phyloP scores from a whole-genome alignment of 1,139 yeast species.

The Kazachstania sp. region DNA sequence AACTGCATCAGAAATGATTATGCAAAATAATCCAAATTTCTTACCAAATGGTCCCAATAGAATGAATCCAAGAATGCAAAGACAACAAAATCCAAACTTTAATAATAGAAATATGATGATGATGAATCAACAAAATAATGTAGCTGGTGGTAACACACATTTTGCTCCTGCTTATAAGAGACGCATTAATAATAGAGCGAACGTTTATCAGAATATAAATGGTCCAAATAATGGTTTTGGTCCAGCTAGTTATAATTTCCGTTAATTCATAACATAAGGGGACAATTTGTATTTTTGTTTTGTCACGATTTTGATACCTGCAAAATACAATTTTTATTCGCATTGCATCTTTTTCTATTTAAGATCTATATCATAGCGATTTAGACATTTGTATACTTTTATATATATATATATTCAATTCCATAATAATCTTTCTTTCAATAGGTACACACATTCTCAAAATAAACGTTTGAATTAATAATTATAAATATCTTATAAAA shows the following conservation, averaged over 20 bases:
- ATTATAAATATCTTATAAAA: no score
- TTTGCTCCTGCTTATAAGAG: conserved; percentile 35
- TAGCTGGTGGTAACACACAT: conserved; percentile 7
- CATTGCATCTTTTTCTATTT: not conserved
- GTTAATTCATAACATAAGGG: no score
- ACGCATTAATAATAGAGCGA: conserved; percentile 19
- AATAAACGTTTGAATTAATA: not conserved
- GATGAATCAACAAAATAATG: no score
- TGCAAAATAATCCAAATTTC: conserved; percentile 49
- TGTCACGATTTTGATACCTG: no score
- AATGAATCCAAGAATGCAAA: conserved; percentile 3
- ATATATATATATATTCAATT: no score
- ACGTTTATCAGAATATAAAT: conserved; percentile 17
- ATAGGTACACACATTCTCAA: no score
- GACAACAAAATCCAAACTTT: not conserved
- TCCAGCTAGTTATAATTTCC: conserved; percentile 16
- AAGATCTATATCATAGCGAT: no score
- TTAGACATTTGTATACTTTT: no score
- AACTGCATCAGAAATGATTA: conserved; percentile 42
- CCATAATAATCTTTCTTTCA: no score
- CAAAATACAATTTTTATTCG: no score
- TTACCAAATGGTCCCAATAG: conserved; percentile 14
- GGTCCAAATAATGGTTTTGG: conserved; percentile 19
- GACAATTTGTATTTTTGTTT: no score
- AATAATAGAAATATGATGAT: no score